Evolutionary conservation across 2,329 filamentous ascomycete genomes (phyloP).

Genomic region (Fusarium nurragi): DNA sequence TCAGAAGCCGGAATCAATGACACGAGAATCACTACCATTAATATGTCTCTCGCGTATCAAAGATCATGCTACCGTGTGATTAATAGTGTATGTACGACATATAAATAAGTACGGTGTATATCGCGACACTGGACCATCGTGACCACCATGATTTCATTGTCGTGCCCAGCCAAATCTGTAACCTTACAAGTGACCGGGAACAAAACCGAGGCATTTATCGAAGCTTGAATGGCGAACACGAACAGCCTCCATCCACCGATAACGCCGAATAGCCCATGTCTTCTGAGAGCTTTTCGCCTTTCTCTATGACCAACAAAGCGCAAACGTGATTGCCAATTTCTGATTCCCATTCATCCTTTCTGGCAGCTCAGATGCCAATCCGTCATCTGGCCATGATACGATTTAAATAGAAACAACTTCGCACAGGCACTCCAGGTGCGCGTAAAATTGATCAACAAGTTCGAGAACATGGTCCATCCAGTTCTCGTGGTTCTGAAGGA

Average conservation of each 20-base stretch:
- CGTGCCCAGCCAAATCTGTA: conserved; percentile 4
- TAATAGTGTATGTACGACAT: background rate
- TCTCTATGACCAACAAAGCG: conserved; percentile 14
- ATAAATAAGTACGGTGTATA: background rate
- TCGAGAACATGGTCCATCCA: background rate
- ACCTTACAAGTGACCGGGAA: background rate
- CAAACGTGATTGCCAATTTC: conserved; percentile 12
- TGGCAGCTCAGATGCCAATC: background rate
- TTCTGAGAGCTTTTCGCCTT: background rate
- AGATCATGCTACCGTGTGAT: background rate
- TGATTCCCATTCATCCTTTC: background rate
- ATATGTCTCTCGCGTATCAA: background rate
- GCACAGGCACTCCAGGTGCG: background rate
- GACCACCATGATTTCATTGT: conserved; percentile 21
- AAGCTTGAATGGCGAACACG: background rate
- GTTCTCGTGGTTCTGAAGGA: background rate
- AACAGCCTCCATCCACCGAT: background rate
- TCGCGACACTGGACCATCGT: conserved; percentile 7
- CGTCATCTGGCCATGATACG: background rate
- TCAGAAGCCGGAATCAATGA: background rate
- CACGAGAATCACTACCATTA: background rate
- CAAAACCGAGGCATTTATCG: background rate
- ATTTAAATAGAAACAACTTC: background rate
- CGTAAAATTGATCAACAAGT: background rate
- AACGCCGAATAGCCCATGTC: conserved; percentile 27